A percentile compares a stretch with the other conserved stretches of the same genome.
phyloP scores from a whole-genome alignment of 1,284 basidiomycete species.

The Puccinia hordei region DNA sequence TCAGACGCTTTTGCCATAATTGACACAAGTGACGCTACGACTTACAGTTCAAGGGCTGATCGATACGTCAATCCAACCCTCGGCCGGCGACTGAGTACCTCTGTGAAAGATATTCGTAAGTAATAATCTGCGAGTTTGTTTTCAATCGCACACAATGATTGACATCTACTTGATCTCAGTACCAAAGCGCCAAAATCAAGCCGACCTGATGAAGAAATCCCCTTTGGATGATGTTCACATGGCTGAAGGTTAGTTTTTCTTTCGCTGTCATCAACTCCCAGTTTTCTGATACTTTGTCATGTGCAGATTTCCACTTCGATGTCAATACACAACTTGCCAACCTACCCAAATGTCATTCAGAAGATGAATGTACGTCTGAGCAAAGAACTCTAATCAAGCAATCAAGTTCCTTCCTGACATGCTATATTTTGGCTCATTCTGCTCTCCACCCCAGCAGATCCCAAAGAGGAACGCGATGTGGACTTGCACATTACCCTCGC shows the following conservation, averaged over 20 bases:
- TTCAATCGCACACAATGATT: neutral
- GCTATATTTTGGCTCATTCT: neutral
- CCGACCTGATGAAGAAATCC: neutral
- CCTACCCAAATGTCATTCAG: neutral
- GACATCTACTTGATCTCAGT: constrained; percentile 16
- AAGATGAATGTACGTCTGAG: constrained; percentile 9
- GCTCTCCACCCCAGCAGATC: neutral
- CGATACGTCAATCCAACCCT: constrained; percentile 39
- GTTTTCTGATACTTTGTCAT: neutral
- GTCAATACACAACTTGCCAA: constrained; percentile 23
- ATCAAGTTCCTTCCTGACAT: neutral
- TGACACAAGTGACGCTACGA: constrained; percentile 15
- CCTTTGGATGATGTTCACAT: constrained; percentile 7
- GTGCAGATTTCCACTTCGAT: constrained; percentile 36
- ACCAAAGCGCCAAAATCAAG: constrained; percentile 35
- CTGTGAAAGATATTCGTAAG: constrained; percentile 46
- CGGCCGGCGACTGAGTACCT: constrained; percentile 30
- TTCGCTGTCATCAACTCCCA: neutral
- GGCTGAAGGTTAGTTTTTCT: constrained; percentile 17
- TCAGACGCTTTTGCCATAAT: constrained; percentile 30
- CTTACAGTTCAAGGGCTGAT: constrained; percentile 17
- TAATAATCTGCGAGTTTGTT: neutral
- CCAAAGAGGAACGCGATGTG: no score
- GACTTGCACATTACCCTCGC: no score
- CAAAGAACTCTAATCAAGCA: neutral